Conservation (phyloP, 2,329 filamentous ascomycete species). For the Helicocarpus griseus region DNA sequence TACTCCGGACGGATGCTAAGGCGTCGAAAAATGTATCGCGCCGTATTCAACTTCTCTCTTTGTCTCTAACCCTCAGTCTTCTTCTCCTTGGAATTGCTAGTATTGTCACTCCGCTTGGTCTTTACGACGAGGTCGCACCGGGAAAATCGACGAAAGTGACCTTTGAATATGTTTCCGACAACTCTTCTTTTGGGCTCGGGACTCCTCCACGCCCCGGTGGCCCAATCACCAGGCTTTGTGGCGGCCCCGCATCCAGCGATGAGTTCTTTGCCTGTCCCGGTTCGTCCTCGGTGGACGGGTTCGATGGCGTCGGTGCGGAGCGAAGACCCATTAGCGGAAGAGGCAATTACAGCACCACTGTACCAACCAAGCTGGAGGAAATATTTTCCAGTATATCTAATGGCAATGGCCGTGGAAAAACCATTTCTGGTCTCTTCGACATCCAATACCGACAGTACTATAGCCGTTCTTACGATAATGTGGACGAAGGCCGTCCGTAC, state of each 20-base stretch:
- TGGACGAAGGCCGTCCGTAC: neutral
- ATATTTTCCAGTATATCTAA: conserved; percentile 20
- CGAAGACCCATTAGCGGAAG: neutral
- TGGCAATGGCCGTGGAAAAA: conserved; percentile 14
- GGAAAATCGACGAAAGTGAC: neutral
- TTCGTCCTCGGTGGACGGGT: neutral
- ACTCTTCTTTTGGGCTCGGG: conserved; percentile 23
- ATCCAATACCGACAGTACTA: conserved; percentile 20
- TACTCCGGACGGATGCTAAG: neutral
- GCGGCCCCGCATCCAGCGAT: neutral
- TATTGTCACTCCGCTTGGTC: conserved; percentile 31
- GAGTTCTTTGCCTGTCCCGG: neutral
- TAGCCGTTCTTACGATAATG: neutral
- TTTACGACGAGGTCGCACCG: conserved; percentile 23
- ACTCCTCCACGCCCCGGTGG: conserved; percentile 22
- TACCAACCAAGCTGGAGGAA: conserved; percentile 22
- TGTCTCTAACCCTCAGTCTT: conserved; percentile 14
- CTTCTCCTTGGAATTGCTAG: conserved; percentile 26
- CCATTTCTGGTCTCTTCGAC: conserved; percentile 28
- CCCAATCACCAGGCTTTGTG: conserved; percentile 19
- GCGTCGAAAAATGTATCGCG: neutral
- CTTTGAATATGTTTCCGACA: conserved; percentile 28
- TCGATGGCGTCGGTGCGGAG: neutral
- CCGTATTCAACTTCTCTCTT: conserved; percentile 6
- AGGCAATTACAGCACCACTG: conserved; percentile 11